Evolutionary conservation across 805 yeast genomes (phyloP), one percentile per base, ranked within the genome.

Genomic region (Nakazawaea anatomiae): DNA sequence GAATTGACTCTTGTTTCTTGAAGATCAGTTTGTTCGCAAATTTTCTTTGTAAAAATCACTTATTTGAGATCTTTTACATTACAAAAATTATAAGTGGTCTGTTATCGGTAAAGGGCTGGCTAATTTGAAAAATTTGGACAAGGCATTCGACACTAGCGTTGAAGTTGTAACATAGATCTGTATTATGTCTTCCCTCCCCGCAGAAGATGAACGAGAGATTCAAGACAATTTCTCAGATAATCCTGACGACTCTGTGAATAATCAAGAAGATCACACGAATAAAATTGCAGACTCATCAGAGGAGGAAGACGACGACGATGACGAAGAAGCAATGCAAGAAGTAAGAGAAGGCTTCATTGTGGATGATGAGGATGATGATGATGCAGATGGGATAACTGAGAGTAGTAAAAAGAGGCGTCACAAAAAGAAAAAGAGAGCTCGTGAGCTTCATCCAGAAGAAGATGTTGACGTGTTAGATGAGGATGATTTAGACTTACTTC

Each of bases 341-440:
- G 85, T 91, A 41, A 80, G 92, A 45, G 96, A 90, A 55, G 97
- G 97, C 0, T 90, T 92, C 67, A 91, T 92, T 60, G 97, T 89
- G 8, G 97, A 90, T 60, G 96, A 89, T 59, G 96, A 87, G 52
- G 95, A 83, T 25, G 87, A 79, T n/a, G 83, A 75, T 8, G 35
- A 3, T 32, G 35, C 11, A 28, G 83, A 75, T 11, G 83, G 71
- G n/a, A 71, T 62, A 4, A 71, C 64, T 3, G 76, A 65, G 41
- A 71, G 59, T 52, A 50, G 62, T 49, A 58, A 65, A 54, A 32
- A 51, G 55, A 25, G 58, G 57, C 41, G 62, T 63, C 73, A 72
- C 58, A 69, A 71, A 52, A 69, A 72, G 67, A 65, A 74, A 62
- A 64, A 72, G 62, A 65, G 74, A 66, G 56, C 57, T 31, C 55